A percentile compares a stretch with the other conserved stretches of the same genome.
Evolutionary conservation across 495 filamentous ascomycete genomes (phyloP).

Genomic region (Parmelia sp.): DNA sequence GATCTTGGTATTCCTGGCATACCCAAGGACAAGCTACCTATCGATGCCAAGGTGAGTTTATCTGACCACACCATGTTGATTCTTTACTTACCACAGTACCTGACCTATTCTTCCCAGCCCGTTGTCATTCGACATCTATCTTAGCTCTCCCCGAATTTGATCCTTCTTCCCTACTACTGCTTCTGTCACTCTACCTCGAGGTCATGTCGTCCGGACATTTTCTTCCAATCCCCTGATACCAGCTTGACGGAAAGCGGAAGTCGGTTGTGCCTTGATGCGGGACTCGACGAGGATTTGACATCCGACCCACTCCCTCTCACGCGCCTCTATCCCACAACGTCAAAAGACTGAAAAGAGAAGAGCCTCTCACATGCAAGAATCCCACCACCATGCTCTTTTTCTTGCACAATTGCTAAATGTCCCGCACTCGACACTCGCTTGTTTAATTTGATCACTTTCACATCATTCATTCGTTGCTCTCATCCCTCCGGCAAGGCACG

Average conservation of each 20-base stretch:
- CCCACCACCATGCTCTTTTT: not conserved
- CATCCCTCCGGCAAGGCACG: not conserved
- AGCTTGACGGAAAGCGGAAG: not conserved
- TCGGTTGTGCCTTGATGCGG: not conserved
- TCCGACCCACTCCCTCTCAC: slow-evolving; percentile 1
- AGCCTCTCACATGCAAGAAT: not conserved
- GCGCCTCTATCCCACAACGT: not conserved
- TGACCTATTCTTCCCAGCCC: not conserved
- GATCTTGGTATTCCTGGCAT: too few species aligned
- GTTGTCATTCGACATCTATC: not conserved
- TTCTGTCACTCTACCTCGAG: not conserved
- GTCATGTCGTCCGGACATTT: too few species aligned
- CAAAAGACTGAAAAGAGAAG: not conserved
- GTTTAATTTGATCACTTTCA: not conserved
- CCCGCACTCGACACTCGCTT: not conserved
- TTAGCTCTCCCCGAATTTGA: too few species aligned
- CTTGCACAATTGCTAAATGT: not conserved
- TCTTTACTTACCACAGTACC: too few species aligned
- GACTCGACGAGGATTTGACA: not conserved
- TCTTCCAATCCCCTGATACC: too few species aligned
- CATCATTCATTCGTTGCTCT: not conserved
- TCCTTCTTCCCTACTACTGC: too few species aligned
- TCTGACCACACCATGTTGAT: too few species aligned
- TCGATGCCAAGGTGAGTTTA: too few species aligned
- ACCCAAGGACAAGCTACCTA: too few species aligned